Evolutionary conservation across 106 monocot species (phyloP), one percentile per base, ranked within the genome.

Genomic region (Acorus gramineus): DNA sequence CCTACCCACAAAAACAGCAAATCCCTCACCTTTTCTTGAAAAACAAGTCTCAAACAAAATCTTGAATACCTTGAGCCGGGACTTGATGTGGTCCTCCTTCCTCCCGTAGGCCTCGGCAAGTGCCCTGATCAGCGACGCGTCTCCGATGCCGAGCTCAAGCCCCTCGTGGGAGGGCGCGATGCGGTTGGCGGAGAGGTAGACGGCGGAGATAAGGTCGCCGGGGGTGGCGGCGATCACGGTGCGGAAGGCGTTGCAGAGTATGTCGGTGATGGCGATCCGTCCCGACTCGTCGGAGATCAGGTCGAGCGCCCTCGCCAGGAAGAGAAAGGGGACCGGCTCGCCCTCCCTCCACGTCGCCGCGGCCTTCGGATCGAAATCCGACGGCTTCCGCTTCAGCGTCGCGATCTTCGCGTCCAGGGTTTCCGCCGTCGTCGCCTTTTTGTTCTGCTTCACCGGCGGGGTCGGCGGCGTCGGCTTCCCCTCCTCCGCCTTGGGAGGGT

Each of bases 111-210:
- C 96, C 69, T 91, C 87, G 0, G 85, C 78, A 43, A 96, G 74
- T 3, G 87, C 91, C 71, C 61, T 90, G 48, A 90, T 66, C 2
- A 91, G 63, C 12, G 85, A 53, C 2, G 90, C 87, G 42, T 96
- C 96, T 59, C 96, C 90, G n/a, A 96, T 96, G 52, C 96, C 96
- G 4, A 96, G 87, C 82, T 96, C 96, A 42, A 85, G 63, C 1
- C 96, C 96, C 66, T 91, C 91, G 55, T 96, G 96, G 4, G 87
- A 87, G 6, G 96, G 74, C 42, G 84, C 85, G 11, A 96, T 85
- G 66, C 69, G 71, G 58, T 96, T 96, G 6, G 90, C 91, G 3
- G 91, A 75, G 2, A 96, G 72, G 62, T 96, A 96, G 14, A 96
- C 87, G 0, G 81, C 78, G 2, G 90, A 61, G 14, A 87, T 76